These are phyloP conservation scores for Talaromyces sp. DNA, from an alignment of 2,329 filamentous ascomycete species.

Conservation along the genomic window DNA sequence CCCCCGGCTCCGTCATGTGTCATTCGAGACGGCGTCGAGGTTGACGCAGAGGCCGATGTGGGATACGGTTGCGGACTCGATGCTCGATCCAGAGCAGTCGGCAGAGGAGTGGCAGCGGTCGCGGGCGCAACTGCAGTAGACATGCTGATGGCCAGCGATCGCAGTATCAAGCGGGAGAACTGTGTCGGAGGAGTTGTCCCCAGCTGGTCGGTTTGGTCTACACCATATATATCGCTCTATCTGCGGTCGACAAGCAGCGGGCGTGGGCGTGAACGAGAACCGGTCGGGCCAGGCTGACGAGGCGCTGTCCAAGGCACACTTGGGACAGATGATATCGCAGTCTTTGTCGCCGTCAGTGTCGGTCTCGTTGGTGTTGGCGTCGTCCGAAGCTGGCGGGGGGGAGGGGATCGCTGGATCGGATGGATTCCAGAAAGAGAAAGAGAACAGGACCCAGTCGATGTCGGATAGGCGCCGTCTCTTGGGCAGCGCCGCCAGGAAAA, in stretches of 20 bases:
- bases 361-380: not conserved
- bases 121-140: conserved; percentile 46
- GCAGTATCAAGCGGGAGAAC: not conserved
- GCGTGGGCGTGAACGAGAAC: not conserved
- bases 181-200: not conserved
- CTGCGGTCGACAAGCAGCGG: not conserved
- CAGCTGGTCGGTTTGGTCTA: not conserved
- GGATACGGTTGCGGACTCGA: conserved; percentile 42
- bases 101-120: conserved; percentile 35
- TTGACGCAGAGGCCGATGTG: conserved; percentile 32
- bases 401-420: not conserved
- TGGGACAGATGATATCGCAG: not conserved
- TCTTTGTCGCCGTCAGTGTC: not conserved
- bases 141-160: conserved; percentile 27
- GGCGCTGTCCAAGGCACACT: not conserved
- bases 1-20: conserved; percentile 29
- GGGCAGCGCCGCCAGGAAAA: not conserved
- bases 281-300: not conserved
- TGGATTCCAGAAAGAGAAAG: not conserved
- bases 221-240: not conserved
- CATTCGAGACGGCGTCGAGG: conserved; percentile 29
- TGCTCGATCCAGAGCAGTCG: conserved; percentile 40
- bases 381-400: not conserved
- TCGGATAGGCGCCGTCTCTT: not conserved
- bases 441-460: not conserved